Evolutionary conservation across 1,284 basidiomycete species (phyloP).

Genomic region (Puccinia hordei): DNA sequence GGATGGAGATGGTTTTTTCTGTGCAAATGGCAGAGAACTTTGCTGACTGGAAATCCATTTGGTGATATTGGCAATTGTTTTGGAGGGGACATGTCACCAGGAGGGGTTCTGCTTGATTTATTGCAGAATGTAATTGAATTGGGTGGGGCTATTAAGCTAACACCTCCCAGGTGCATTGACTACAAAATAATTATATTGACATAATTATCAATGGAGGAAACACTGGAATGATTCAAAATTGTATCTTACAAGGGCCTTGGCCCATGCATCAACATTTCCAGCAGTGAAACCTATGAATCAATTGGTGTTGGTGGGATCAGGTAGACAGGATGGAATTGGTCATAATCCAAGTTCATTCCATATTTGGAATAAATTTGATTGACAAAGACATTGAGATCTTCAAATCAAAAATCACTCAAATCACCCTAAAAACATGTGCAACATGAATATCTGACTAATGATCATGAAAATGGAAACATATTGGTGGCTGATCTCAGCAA

Average conservation of each 20-base stretch:
- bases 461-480: neutral
- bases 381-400: neutral
- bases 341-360: neutral
- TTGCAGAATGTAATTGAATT: neutral
- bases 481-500: no score
- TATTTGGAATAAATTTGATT: neutral
- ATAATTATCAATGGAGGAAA: no score
- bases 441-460: no score
- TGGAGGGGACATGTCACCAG: neutral
- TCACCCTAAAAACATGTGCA: neutral
- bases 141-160: neutral
- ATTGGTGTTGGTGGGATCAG: neutral
- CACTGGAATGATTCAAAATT: neutral
- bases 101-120: neutral
- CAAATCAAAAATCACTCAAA: neutral
- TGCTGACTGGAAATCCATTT: neutral
- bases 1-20: neutral
- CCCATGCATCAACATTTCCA: neutral
- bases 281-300: neutral
- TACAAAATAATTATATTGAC: neutral
- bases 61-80: neutral
- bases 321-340: neutral
- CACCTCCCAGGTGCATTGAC: neutral
- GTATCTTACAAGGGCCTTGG: neutral
- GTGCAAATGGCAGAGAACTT: neutral